Base-by-base conservation (phyloP, 2,329 filamentous ascomycete genomes). In the Tolypocladium amazonense region DNA sequence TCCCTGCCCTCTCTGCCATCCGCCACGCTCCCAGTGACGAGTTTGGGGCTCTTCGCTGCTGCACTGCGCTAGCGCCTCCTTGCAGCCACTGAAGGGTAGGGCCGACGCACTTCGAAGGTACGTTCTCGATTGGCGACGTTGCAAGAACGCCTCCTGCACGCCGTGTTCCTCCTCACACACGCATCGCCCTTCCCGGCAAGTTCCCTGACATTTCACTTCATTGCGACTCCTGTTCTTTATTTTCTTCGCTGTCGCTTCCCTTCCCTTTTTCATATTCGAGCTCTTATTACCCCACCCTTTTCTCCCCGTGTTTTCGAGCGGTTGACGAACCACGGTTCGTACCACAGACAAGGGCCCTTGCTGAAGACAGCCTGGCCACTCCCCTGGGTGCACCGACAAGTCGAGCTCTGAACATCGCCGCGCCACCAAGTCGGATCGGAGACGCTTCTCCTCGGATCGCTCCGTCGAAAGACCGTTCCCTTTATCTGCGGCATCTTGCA, bases 341-440 rank as follows among this genome's bases (percentile, higher is more conserved):
- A 41, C 59, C 59, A 47, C 59, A 56, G 54, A 62, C 61, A 60
- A 61, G 63, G 62, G 58, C 60, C 55, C 57, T 61, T 61, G 59
- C 62, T 70, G 58, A 66, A 70, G 68, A 68, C 68, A 70, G 66
- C 64, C 69, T 71, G 69, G 69, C 69, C 69, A 69, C 64, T 69
- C 67, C 66, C 65, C 65, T 62, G 62, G 38, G 59, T 63, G 58
- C 59, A 63, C 61, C 58, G 58, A 58, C 58, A 58, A 59, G 60
- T 45, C 61, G 56, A 63, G 56, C 62, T 59, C 60, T 54, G 55
- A 60, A 57, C 60, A 52, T 50, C 58, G 57, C 39, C 60, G 61
- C 61, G 47, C 61, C 59, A 14, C 18, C 50, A 23, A 35, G 23
- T 35, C 20, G 18, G 27, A 35, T 18, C 18, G 9, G 50, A 33